Evolutionary conservation across 1,284 basidiomycete species (phyloP).

Genomic region (Sporisorium graminicola): DNA sequence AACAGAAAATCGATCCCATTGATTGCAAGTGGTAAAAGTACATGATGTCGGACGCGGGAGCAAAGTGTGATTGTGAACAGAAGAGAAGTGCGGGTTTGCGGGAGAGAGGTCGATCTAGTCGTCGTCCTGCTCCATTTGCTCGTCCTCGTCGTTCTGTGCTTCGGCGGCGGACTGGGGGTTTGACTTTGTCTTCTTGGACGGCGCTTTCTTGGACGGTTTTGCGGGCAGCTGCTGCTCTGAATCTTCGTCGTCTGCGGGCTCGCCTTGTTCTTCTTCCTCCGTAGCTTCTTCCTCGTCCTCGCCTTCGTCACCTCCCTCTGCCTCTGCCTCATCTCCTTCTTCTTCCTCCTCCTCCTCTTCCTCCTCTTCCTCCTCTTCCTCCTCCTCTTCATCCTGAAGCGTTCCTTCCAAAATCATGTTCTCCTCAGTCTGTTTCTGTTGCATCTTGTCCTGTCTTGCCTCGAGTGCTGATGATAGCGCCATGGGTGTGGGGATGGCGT

Average conservation of each 20-base stretch:
- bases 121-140: slow-evolving; percentile 35
- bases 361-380: slow-evolving; percentile 25
- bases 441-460: slow-evolving; percentile 38
- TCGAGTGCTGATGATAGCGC: slow-evolving; percentile 53
- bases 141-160: background rate
- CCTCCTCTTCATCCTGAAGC: slow-evolving; percentile 36
- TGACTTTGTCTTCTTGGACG: slow-evolving; percentile 24
- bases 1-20: too few species aligned
- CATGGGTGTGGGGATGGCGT: slow-evolving; percentile 53
- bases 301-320: slow-evolving; percentile 6
- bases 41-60: slow-evolving; percentile 5
- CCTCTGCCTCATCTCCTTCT: slow-evolving; percentile 2
- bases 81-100: background rate
- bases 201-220: slow-evolving; percentile 18
- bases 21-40: slow-evolving; percentile 9
- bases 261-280: slow-evolving; percentile 1
- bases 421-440: slow-evolving; percentile 34
- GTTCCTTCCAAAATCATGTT: slow-evolving; percentile 49
- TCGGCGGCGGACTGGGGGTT: slow-evolving; percentile 7
- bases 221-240: slow-evolving; percentile 1
- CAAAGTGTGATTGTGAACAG: background rate
- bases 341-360: slow-evolving; percentile 30
- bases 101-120: background rate
- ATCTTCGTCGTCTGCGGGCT: slow-evolving; percentile 6
- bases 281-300: slow-evolving; percentile 4